phyloP scores from a whole-genome alignment of 2,329 filamentous ascomycete species.

The Penicillium aurantiogriseum region DNA sequence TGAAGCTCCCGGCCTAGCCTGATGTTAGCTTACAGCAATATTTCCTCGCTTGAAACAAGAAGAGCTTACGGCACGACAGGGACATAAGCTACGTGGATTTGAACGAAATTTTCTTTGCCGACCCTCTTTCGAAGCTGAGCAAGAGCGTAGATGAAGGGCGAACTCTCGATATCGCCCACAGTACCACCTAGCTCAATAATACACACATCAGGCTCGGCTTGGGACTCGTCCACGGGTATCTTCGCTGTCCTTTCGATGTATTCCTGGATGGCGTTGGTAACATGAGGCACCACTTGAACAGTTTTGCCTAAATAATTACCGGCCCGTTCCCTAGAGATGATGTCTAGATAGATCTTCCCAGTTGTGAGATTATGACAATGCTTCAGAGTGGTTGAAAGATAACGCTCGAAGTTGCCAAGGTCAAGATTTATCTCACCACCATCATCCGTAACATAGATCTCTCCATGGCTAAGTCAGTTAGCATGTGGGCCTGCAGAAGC shows the following conservation, averaged over 20 bases:
- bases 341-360: slow-evolving; percentile 89
- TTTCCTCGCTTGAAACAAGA: background rate
- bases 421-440: slow-evolving; percentile 76
- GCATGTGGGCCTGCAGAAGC: background rate
- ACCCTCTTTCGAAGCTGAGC: slow-evolving; percentile 71
- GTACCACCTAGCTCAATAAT: slow-evolving; percentile 63
- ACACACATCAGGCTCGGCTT: slow-evolving; percentile 83
- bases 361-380: slow-evolving; percentile 95
- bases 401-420: slow-evolving; percentile 74
- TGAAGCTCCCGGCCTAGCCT: background rate
- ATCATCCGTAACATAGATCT: slow-evolving; percentile 84
- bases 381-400: slow-evolving; percentile 77
- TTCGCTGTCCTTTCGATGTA: slow-evolving; percentile 86
- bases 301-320: slow-evolving; percentile 85
- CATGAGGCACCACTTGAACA: slow-evolving; percentile 87
- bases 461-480: slow-evolving; percentile 64
- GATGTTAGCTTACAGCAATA: background rate
- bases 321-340: slow-evolving; percentile 71
- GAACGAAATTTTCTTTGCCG: slow-evolving; percentile 77
- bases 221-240: slow-evolving; percentile 82
- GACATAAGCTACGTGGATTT: slow-evolving; percentile 78
- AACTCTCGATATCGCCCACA: slow-evolving; percentile 76
- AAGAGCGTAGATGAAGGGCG: slow-evolving; percentile 84
- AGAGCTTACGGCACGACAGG: slow-evolving; percentile 58
- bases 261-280: slow-evolving; percentile 87